phyloP scores from a whole-genome alignment of 495 filamentous ascomycete genomes.

The Podospora appendiculata region DNA sequence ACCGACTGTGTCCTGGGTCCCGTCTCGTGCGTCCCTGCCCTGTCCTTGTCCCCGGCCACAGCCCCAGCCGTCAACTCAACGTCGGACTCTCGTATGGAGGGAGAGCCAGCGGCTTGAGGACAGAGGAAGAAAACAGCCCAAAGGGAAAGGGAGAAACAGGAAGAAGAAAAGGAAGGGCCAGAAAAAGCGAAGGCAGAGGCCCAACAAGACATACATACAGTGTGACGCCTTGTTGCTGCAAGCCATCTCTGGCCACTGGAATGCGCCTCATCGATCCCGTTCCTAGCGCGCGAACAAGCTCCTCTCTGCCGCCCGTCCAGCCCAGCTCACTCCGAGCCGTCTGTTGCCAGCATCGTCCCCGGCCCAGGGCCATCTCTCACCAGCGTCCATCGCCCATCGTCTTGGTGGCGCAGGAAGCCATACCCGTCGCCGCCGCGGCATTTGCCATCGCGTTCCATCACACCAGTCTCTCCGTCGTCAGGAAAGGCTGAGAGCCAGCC shows the following conservation, averaged over 20 bases:
- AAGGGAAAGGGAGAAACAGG: neutral
- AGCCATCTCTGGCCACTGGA: neutral
- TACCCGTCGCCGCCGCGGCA: slow-evolving; percentile 10
- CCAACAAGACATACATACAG: neutral
- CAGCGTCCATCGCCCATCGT: neutral
- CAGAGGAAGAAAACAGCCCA: neutral
- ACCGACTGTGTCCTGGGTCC: slow-evolving; percentile 2
- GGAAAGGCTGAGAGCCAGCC: slow-evolving; percentile 12
- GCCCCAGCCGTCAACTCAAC: neutral
- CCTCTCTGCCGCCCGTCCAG: slow-evolving; percentile 7
- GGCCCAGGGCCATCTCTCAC: neutral
- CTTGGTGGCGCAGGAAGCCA: slow-evolving; percentile 8
- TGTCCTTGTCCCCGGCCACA: neutral
- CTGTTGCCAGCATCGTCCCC: too few species aligned
- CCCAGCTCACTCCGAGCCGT: too few species aligned
- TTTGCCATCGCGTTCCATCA: slow-evolving; percentile 12
- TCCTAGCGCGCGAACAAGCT: slow-evolving; percentile 12
- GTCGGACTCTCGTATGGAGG: too few species aligned
- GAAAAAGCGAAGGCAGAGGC: neutral
- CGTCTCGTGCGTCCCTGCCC: neutral
- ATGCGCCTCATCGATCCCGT: slow-evolving; percentile 11
- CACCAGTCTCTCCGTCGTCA: neutral
- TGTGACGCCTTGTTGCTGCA: too few species aligned
- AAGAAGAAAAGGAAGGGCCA: neutral
- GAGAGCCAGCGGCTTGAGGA: too few species aligned